phyloP scores from a whole-genome alignment of 192 early-diverging fungal species.

The Gryganskiella cystojenkinii region DNA sequence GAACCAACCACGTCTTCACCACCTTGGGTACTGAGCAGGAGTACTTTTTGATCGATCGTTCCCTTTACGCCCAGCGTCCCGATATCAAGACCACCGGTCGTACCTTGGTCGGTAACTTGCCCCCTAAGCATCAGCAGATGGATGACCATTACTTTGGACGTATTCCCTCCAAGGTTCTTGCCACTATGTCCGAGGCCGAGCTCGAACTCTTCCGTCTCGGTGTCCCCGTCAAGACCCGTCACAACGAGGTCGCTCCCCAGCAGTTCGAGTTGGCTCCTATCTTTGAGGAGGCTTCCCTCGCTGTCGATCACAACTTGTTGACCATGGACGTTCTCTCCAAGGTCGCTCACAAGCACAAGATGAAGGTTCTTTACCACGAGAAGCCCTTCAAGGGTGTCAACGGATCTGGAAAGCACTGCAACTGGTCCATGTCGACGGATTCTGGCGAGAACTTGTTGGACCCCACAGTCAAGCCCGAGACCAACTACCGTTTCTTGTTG shows the following conservation, averaged over 20 bases:
- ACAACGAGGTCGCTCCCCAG: constrained; percentile 99
- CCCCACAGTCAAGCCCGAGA: constrained; percentile 95
- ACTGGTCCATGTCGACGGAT: constrained; percentile 97
- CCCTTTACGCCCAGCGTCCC: constrained; percentile 91
- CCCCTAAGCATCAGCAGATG: constrained; percentile 98
- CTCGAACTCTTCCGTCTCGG: constrained; percentile 94
- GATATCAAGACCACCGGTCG: constrained; percentile 98
- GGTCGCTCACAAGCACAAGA: constrained; percentile 96
- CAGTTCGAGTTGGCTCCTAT: constrained; percentile 99
- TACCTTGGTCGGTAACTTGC: constrained; percentile 92
- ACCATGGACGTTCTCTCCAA: constrained; percentile 98
- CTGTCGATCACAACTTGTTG: constrained; percentile 98
- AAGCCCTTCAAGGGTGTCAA: constrained; percentile 99
- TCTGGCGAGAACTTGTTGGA: constrained; percentile 97
- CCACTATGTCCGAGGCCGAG: constrained; percentile 93
- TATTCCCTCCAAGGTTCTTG: constrained; percentile 93
- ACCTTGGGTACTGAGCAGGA: constrained; percentile 99
- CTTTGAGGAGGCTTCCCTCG: constrained; percentile 95
- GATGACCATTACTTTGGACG: constrained; percentile 99
- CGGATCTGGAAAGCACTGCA: constrained; percentile 99
- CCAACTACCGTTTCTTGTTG: constrained; percentile 98
- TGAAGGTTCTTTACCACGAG: constrained; percentile 99
- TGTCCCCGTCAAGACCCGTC: constrained; percentile 98
- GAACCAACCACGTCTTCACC: constrained; percentile 85
- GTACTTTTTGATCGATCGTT: constrained; percentile 98